These are phyloP conservation scores for Skeletonema potamos DNA, from an alignment of 108 stramenopile genomes.

Conservation along the genomic window DNA sequence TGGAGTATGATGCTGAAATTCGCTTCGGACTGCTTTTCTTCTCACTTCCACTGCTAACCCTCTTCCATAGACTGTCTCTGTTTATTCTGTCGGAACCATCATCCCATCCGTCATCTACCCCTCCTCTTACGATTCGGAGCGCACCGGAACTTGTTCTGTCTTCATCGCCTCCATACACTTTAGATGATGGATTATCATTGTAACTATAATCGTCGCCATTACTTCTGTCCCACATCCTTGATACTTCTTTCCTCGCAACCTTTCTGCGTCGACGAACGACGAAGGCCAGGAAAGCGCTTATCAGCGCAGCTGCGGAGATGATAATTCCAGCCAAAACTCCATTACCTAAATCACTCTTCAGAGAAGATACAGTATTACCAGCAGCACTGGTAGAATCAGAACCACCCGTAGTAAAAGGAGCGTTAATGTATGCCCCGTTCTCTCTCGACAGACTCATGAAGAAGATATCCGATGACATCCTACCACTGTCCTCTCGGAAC, in stretches of 20 bases:
- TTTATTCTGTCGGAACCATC: slow-evolving; percentile 35
- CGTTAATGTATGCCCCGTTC: slow-evolving; percentile 29
- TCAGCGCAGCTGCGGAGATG: slow-evolving; percentile 2
- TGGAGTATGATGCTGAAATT: slow-evolving; percentile 4
- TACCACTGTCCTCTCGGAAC: slow-evolving; percentile 13
- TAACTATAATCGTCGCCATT: slow-evolving; percentile 27
- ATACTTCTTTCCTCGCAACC: neutral
- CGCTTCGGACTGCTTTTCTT: neutral
- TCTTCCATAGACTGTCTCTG: slow-evolving; percentile 24
- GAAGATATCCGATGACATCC: slow-evolving; percentile 36
- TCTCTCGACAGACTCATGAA: slow-evolving; percentile 25
- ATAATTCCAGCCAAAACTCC: slow-evolving; percentile 26
- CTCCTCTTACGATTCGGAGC: slow-evolving; percentile 20
- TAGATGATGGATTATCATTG: neutral
- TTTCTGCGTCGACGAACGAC: slow-evolving; percentile 1
- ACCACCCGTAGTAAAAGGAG: slow-evolving; percentile 16
- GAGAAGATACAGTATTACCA: neutral
- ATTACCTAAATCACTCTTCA: neutral
- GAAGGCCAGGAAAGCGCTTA: neutral
- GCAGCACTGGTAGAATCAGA: neutral
- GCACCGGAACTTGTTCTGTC: neutral
- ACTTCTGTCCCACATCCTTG: slow-evolving; percentile 28
- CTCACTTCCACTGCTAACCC: neutral
- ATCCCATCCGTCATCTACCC: slow-evolving; percentile 21
- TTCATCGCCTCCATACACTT: neutral